Base-by-base conservation (phyloP, 495 filamentous ascomycete species). In the Astrocystis sublimbata region DNA sequence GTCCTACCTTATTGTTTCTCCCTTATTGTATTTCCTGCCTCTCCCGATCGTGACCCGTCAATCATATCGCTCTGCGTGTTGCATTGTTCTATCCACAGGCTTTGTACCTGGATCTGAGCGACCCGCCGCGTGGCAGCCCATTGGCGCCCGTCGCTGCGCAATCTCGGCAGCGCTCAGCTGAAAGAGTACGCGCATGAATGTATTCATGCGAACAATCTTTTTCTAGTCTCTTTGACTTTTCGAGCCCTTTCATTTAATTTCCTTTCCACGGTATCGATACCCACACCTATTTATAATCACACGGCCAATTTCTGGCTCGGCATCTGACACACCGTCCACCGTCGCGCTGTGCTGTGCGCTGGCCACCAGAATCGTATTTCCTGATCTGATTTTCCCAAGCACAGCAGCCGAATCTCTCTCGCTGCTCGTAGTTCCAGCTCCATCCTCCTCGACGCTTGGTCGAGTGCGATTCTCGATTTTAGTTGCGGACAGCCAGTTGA, bases 221-320 rank as follows among this genome's bases (percentile, higher is more conserved):
- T 59, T 59, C 26, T 40, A 15, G 17, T 21, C 15, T 40, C 9
- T 54, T n/a, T 35, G n/a, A n/a, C 24, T 47, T 19, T 36, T 8
- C 23, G 23, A 36, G 15, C 45, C 56, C 42, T 41, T 52, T 26
- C 58, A 17, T 60, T 42, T 51, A 60, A 60, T 60, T 52, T 47
- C 46, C 33, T 17, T 26, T 60, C 33, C 36, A 31, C 23, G 36
- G 28, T 56, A 42, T 41, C 19, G 19, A 54, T 51, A 61, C 49
- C 59, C 59, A 54, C 59, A 54, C 54, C 59, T 61, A 61, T 61
- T 61, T 61, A 61, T 61, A 61, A 61, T 52, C 49, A 53, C 38
- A 38, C 4, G 36, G 36, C 38, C 36, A 42, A 52, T 53, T 28
- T 24, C 49, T 47, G n/a, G n/a, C 8, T 15, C 31, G 28, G 40